These are phyloP conservation scores for Gaeumannomyces tritici DNA, from an alignment of 2,329 filamentous ascomycete genomes.

Conservation along the genomic window DNA sequence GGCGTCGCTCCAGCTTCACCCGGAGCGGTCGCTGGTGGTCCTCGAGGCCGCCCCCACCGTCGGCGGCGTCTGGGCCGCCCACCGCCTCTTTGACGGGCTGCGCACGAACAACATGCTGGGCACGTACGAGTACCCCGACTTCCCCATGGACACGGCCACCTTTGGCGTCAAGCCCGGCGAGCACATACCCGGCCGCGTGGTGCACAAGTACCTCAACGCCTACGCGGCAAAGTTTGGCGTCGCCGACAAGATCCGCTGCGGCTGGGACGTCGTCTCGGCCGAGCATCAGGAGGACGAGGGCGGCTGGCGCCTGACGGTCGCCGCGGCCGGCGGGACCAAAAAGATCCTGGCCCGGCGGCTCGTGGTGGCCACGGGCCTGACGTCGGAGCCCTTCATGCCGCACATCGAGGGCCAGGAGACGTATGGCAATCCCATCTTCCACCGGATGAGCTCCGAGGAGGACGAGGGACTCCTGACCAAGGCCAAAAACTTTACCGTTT, in stretches of 20 bases:
- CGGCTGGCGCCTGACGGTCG: slow-evolving; percentile 31
- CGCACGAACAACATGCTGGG: slow-evolving; percentile 68
- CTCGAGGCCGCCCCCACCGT: slow-evolving; percentile 47
- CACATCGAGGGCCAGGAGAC: slow-evolving; percentile 32
- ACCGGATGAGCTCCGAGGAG: slow-evolving; percentile 34
- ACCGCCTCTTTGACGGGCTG: slow-evolving; percentile 58
- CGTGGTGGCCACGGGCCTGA: slow-evolving; percentile 46
- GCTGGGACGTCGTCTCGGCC: slow-evolving; percentile 28
- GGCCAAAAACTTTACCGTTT: slow-evolving; percentile 38
- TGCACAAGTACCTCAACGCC: slow-evolving; percentile 36
- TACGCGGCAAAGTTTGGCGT: slow-evolving; percentile 35
- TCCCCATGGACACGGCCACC: slow-evolving; percentile 52
- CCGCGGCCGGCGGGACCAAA: slow-evolving; percentile 6
- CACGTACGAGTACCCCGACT: slow-evolving; percentile 65
- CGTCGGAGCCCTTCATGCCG: slow-evolving; percentile 38
- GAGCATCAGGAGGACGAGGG: slow-evolving; percentile 29
- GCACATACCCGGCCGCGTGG: slow-evolving; percentile 35
- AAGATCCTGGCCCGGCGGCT: slow-evolving; percentile 34
- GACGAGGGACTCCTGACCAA: slow-evolving; percentile 28
- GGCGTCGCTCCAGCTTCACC: slow-evolving; percentile 49
- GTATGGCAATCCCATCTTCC: slow-evolving; percentile 38
- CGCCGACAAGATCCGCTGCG: slow-evolving; percentile 26
- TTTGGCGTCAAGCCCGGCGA: slow-evolving; percentile 36
- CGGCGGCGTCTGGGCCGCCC: slow-evolving; percentile 62
- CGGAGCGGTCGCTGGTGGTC: slow-evolving; percentile 43